Conservation (phyloP, 495 filamentous ascomycete species). For the Penicillium salamii region DNA sequence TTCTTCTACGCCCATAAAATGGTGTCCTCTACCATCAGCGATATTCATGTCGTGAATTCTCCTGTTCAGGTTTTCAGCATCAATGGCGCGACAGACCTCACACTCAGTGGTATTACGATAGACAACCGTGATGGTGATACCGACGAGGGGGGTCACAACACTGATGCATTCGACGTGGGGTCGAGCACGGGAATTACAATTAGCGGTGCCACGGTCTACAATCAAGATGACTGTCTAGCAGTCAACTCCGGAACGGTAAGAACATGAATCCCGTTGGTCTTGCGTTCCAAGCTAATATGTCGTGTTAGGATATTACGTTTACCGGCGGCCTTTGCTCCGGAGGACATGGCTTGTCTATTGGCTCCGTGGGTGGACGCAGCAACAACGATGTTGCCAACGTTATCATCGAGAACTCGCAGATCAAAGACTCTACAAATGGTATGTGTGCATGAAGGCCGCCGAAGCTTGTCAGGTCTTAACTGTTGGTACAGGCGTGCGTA, state of each 20-base stretch:
- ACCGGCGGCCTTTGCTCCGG: conserved; percentile 44
- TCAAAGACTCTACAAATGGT: conserved; percentile 48
- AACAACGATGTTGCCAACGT: conserved; percentile 54
- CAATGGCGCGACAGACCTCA: conserved; percentile 45
- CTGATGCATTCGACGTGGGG: conserved; percentile 66
- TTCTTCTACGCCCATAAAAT: conserved; percentile 49
- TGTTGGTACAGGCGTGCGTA: conserved; percentile 28
- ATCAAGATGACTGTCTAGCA: conserved; percentile 67
- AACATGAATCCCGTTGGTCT: background rate
- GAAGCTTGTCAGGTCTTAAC: background rate
- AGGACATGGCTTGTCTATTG: conserved; percentile 58
- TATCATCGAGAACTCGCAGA: conserved; percentile 39
- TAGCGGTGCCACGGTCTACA: conserved; percentile 52
- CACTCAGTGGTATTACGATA: conserved; percentile 53
- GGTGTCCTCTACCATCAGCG: conserved; percentile 37
- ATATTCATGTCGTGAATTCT: conserved; percentile 52
- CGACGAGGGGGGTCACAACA: conserved; percentile 53
- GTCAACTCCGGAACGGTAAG: conserved; percentile 46
- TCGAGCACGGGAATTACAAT: conserved; percentile 52
- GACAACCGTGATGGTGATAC: conserved; percentile 57
- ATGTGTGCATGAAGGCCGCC: background rate
- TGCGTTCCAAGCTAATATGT: background rate
- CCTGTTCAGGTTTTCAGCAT: conserved; percentile 64
- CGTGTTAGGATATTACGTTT: conserved; percentile 39
- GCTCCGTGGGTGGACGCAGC: conserved; percentile 55